These are phyloP conservation scores for Panaeolus papilionaceus DNA, from an alignment of 768 basidiomycete genomes.

Conservation along the genomic window DNA sequence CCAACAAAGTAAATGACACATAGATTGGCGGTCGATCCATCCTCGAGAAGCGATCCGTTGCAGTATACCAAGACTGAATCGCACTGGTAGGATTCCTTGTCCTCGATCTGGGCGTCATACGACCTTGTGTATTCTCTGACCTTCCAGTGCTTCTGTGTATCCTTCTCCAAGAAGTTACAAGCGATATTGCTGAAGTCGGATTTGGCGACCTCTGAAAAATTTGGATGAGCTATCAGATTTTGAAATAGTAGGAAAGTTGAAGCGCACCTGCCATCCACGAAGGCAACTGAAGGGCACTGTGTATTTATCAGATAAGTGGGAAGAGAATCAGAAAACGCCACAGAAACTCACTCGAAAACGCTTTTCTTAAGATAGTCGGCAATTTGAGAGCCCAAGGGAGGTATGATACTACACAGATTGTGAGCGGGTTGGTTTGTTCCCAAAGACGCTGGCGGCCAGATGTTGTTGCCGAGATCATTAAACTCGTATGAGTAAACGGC, in stretches of 20 bases:
- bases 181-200: not conserved
- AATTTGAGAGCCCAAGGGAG: not conserved
- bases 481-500: not conserved
- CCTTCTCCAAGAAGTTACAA: not conserved
- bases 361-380: not conserved
- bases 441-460: not conserved
- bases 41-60: not conserved
- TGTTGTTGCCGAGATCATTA: not conserved
- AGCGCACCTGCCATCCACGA: not conserved
- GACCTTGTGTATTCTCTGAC: not conserved
- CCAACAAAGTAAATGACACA: not conserved
- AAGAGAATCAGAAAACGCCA: not conserved
- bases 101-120: not conserved
- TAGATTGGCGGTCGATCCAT: not conserved
- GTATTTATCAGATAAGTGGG: not conserved
- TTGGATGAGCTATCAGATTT: not conserved
- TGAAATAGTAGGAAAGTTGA: not conserved
- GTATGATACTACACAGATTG: not conserved
- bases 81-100: not conserved
- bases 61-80: not conserved
- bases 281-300: not conserved
- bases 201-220: not conserved
- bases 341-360: not conserved
- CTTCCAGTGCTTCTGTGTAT: not conserved
- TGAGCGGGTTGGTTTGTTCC: not conserved